Evolutionary conservation across 2,329 filamentous ascomycete species (phyloP), one percentile per base, ranked within the genome.

Genomic region (Pseudogymnoascus sp.): DNA sequence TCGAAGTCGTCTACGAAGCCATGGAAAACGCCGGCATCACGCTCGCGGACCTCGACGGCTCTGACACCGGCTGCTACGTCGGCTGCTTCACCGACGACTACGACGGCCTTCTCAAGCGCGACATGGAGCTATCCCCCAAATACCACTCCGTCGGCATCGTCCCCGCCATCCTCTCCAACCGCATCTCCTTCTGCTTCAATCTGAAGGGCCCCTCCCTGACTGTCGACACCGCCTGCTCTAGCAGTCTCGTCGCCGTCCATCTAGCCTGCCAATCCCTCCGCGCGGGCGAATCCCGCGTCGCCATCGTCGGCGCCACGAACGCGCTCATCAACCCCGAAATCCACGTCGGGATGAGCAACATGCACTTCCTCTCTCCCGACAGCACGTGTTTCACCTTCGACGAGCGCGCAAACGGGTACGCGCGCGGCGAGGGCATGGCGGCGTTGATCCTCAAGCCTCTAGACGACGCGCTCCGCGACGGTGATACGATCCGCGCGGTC

Each of bases 201-300:
- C 61, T 64, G 57, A 35, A 41, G 28, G 60, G 60, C 6, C 60
- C 60, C 8, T 60, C 54, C 32, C 57, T 65, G 14, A 66, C 64
- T 1, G 11, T 66, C 28, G 64, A 66, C 34, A 66, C 64, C 6
- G 65, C 57, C 2, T 66, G 62, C 30, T 62, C 62, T 16, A 60
- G 78, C 3, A 80, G 79, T 50, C 72, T 85, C 9, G 77, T 82
- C 2, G 77, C 79, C 0, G 71, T 84, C 3, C 79, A 84, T 65
- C 70, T 80, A 37, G 81, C 79, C 1, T 77, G 76, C 43, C 70
- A 72, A 43, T 66, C 65, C 14, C 58, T 76, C 9, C 65, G 67
- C 8, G 64, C 60, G n/a, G 66, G 69, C 8, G 70, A 73, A 20
- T 69, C 68, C 6, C 63, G 65, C 6, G 66, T 69, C 32, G 68